Percentiles rank a stretch among this genome's conserved stretches.
These are phyloP conservation scores for Aspergillus latus DNA, from an alignment of 2,329 filamentous ascomycete species.

Conservation along the genomic window DNA sequence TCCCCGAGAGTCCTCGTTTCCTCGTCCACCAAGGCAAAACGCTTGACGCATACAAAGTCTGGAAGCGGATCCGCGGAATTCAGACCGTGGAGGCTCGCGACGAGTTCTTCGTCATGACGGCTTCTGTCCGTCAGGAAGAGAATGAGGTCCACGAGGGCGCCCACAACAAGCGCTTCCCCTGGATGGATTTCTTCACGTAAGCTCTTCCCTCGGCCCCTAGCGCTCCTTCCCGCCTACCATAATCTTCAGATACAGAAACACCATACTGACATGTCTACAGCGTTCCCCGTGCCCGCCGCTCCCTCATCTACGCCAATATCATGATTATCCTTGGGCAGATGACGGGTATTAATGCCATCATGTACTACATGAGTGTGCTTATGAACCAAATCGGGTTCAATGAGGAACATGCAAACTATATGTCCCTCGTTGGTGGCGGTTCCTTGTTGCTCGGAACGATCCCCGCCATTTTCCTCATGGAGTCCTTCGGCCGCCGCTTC, in stretches of 20 bases:
- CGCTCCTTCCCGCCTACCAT: too few species aligned
- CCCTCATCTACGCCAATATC: slow-evolving; percentile 66
- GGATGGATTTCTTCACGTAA: slow-evolving; percentile 70
- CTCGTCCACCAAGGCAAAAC: slow-evolving; percentile 66
- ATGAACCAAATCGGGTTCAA: slow-evolving; percentile 69
- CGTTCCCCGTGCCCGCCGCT: slow-evolving; percentile 64
- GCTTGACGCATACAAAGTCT: slow-evolving; percentile 65
- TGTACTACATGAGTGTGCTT: slow-evolving; percentile 70
- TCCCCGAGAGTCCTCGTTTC: slow-evolving; percentile 68
- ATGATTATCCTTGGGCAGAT: slow-evolving; percentile 71
- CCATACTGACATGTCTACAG: neutral
- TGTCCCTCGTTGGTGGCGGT: slow-evolving; percentile 71
- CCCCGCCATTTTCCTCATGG: slow-evolving; percentile 69
- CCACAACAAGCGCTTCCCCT: slow-evolving; percentile 52
- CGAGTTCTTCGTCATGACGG: slow-evolving; percentile 66
- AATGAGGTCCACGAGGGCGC: slow-evolving; percentile 6
- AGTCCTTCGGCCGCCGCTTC: slow-evolving; percentile 69
- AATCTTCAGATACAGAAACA: neutral
- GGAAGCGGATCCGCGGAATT: slow-evolving; percentile 69
- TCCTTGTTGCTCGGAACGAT: slow-evolving; percentile 67
- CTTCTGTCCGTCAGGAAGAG: slow-evolving; percentile 49
- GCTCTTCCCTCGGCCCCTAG: neutral
- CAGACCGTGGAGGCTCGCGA: slow-evolving; percentile 58
- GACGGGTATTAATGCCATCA: slow-evolving; percentile 68
- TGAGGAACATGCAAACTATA: slow-evolving; percentile 64